These are phyloP conservation scores for Noccaea bulbosa DNA, from an alignment of 345 rosid species.

Conservation along the genomic window DNA sequence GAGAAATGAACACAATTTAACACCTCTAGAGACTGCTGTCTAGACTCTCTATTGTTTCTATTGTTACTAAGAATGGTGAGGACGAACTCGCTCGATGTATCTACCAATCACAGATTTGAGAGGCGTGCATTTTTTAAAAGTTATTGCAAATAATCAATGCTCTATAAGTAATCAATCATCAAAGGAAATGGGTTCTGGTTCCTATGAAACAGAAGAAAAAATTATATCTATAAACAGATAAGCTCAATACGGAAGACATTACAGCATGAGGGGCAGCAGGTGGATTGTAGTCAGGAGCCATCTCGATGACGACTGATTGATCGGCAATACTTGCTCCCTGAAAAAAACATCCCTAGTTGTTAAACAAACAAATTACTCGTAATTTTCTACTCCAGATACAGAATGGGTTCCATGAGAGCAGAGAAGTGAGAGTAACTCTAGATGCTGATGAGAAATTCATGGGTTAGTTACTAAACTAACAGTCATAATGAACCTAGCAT, in stretches of 20 bases:
- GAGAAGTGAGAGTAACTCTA: constrained; percentile 7
- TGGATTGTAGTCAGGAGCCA: constrained; percentile 71
- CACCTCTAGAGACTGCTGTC: constrained; percentile 1
- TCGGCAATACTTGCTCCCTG: constrained; percentile 92
- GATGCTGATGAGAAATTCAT: constrained; percentile 16
- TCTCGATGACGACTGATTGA: constrained; percentile 63
- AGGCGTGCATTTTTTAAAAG: neutral
- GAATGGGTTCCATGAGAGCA: constrained; percentile 3
- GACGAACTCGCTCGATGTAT: neutral
- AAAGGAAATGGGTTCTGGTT: neutral
- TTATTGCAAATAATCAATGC: neutral
- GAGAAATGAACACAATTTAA: constrained; percentile 23
- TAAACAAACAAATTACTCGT: constrained; percentile 10
- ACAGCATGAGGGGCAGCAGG: constrained; percentile 55
- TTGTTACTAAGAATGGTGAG: neutral
- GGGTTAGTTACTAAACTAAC: constrained; percentile 9
- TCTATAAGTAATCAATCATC: neutral
- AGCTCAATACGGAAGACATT: constrained; percentile 41
- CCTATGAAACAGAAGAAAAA: neutral
- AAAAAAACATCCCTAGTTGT: constrained; percentile 7
- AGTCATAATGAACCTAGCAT: constrained; percentile 1
- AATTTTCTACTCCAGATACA: constrained; percentile 5
- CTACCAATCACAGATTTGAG: constrained; percentile 8
- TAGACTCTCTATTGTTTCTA: neutral
- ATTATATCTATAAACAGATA: neutral